These are phyloP conservation scores for Sphaerulina populicola DNA, from an alignment of 2,329 filamentous ascomycete genomes.

Conservation along the genomic window DNA sequence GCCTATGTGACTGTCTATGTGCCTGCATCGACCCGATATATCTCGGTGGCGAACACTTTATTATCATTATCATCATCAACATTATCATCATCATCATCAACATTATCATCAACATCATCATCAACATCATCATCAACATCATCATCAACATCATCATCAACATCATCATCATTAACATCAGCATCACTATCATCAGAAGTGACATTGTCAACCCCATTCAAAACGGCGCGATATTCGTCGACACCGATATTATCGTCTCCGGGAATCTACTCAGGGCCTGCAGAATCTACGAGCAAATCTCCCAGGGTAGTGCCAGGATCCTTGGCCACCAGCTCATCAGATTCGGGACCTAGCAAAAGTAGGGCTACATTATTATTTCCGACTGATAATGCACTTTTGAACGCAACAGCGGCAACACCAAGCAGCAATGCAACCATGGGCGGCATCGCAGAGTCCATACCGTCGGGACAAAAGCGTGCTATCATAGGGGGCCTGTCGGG, in stretches of 20 bases:
- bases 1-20: conserved; percentile 4
- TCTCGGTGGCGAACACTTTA: not conserved
- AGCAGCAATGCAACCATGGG: conserved; percentile 6
- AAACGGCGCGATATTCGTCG: not conserved
- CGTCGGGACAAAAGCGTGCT: conserved; percentile 20
- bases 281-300: conserved; percentile 4
- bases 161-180: not conserved
- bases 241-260: not conserved
- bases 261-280: conserved; percentile 3
- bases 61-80: not conserved
- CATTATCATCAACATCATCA: too few species aligned
- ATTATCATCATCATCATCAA: too few species aligned
- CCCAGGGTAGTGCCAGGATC: not conserved
- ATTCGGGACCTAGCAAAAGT: not conserved
- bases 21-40: not conserved
- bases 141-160: not conserved
- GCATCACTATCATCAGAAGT: not conserved
- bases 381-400: not conserved
- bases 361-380: not conserved
- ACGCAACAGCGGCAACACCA: not conserved
- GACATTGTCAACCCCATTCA: not conserved
- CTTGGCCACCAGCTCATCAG: not conserved
- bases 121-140: not conserved
- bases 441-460: conserved; percentile 10
- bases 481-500: conserved; percentile 29